Conservation (phyloP, 805 yeast species). For the Metschnikowia kofuensis region DNA sequence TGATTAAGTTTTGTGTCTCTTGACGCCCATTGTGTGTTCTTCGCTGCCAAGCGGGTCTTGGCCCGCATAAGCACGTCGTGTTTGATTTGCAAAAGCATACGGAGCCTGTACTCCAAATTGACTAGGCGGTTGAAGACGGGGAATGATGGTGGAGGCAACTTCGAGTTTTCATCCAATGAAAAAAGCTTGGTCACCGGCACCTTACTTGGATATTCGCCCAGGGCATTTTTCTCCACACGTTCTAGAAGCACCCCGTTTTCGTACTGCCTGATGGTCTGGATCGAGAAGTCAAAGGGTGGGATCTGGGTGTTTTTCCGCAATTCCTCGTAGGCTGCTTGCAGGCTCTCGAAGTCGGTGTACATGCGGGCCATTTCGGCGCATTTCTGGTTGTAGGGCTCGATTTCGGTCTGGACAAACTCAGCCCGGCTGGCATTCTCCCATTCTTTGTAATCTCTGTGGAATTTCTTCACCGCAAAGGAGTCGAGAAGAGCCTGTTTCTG, state of each 20-base stretch:
- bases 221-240: conserved; percentile 13
- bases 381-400: conserved; percentile 29
- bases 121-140: conserved; percentile 28
- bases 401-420: conserved; percentile 23
- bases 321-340: conserved; percentile 24
- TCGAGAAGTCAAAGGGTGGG: conserved; percentile 29
- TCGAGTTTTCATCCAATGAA: conserved; percentile 24
- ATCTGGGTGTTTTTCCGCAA: conserved; percentile 22
- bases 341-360: conserved; percentile 22
- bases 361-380: conserved; percentile 29
- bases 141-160: conserved; percentile 28
- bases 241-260: conserved; percentile 21
- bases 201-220: conserved; percentile 3
- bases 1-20: conserved; percentile 30
- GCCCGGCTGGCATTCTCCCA: conserved; percentile 23
- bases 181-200: conserved; percentile 21
- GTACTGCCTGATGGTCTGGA: conserved; percentile 25
- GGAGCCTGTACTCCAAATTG: conserved; percentile 31
- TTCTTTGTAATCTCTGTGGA: conserved; percentile 28
- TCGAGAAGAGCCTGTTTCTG: conserved; percentile 22
- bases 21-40: conserved; percentile 34
- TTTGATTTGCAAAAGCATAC: conserved; percentile 32
- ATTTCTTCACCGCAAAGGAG: conserved; percentile 32
- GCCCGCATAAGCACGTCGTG: conserved; percentile 33
- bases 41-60: conserved; percentile 28